A percentile compares a stretch with the other conserved stretches of the same genome.
Evolutionary conservation across 148 eudicot genomes (phyloP).

Genomic region (Rhododendron williamsianum): DNA sequence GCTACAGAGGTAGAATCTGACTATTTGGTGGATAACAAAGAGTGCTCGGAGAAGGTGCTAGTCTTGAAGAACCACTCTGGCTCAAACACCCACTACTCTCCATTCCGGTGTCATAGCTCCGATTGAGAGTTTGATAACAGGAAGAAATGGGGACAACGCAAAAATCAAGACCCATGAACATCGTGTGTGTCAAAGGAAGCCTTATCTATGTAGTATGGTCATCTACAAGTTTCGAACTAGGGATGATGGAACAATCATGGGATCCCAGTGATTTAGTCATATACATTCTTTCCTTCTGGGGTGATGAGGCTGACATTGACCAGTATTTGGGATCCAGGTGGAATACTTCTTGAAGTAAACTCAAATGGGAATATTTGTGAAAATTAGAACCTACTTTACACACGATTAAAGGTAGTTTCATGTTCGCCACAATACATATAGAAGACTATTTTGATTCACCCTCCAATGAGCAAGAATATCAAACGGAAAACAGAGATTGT

Average conservation of each 20-base stretch:
- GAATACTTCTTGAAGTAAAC: not conserved
- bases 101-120: not conserved
- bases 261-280: not conserved
- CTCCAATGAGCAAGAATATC: not conserved
- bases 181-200: not conserved
- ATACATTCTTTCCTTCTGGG: not conserved
- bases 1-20: not conserved
- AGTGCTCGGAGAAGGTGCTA: not conserved
- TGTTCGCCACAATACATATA: not conserved
- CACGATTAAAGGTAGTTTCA: not conserved
- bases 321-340: not conserved
- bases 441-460: not conserved
- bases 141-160: not conserved
- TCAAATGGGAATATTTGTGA: not conserved
- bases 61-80: not conserved
- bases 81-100: not conserved
- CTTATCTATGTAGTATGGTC: not conserved
- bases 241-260: not conserved
- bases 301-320: not conserved
- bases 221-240: not conserved
- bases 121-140: not conserved
- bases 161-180: not conserved
- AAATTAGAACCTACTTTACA: not conserved
- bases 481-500: not conserved
- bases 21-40: not conserved